Evolutionary conservation across 805 yeast genomes (phyloP).

Genomic region (Yarrowia osloensis): DNA sequence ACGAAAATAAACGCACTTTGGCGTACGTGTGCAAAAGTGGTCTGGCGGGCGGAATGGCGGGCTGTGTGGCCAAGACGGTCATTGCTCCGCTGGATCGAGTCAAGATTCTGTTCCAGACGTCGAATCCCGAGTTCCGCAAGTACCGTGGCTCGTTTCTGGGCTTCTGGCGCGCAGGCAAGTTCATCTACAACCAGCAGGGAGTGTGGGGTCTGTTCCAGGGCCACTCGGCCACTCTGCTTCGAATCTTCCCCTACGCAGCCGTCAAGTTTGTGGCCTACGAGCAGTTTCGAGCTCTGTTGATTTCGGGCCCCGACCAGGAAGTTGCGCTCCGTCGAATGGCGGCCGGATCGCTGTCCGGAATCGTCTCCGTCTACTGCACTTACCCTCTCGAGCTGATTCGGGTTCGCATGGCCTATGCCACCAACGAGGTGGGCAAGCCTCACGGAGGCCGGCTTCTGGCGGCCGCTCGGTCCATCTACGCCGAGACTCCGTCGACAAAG

Average conservation of each 20-base stretch:
- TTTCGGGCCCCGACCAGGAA: conserved; percentile 73
- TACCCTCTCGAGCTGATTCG: conserved; percentile 91
- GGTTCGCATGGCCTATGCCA: conserved; percentile 89
- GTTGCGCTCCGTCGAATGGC: conserved; percentile 76
- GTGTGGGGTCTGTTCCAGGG: conserved; percentile 85
- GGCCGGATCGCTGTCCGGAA: conserved; percentile 90
- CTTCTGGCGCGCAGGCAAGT: conserved; percentile 65
- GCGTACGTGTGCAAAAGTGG: conserved; percentile 85
- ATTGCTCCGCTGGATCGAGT: conserved; percentile 96
- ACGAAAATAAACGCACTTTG: conserved; percentile 60
- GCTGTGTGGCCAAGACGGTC: conserved; percentile 91
- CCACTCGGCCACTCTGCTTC: conserved; percentile 85
- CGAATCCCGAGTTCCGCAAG: conserved; percentile 82
- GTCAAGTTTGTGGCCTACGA: conserved; percentile 96
- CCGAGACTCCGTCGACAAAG: conserved; percentile 38
- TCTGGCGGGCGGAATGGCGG: conserved; percentile 92
- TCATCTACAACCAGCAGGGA: conserved; percentile 72
- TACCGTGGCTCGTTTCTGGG: conserved; percentile 82
- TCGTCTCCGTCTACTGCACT: conserved; percentile 81
- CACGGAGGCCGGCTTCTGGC: conserved; percentile 20
- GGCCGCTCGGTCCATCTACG: conserved; percentile 36
- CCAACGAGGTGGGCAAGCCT: conserved; percentile 41
- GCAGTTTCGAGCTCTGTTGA: conserved; percentile 77
- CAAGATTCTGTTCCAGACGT: conserved; percentile 91
- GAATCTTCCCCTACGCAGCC: conserved; percentile 97